phyloP scores from a whole-genome alignment of 768 basidiomycete species.

The Kwoniella newhampshirensis region DNA sequence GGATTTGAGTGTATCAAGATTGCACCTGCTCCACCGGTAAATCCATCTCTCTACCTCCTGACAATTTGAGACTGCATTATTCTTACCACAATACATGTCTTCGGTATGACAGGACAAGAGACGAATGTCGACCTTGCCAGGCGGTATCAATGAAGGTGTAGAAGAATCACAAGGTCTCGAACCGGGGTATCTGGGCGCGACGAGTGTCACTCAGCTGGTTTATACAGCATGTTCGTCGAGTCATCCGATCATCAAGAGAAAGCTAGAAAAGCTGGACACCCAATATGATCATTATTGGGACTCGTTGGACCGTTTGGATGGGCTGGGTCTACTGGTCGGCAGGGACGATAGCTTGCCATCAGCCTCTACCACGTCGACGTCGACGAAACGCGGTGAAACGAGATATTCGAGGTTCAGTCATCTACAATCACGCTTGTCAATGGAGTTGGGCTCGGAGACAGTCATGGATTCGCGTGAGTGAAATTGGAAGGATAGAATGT shows the following conservation, averaged over 20 bases:
- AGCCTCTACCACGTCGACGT: too few relatives aligned
- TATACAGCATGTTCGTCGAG: slow-evolving; percentile 6
- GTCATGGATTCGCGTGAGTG: slow-evolving; percentile 2
- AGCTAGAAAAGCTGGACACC: slow-evolving; percentile 1
- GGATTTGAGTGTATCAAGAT: too few relatives aligned
- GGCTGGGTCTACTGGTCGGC: slow-evolving; percentile 3
- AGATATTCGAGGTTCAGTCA: slow-evolving; percentile 1
- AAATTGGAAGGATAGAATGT: not conserved
- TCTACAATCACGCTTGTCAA: slow-evolving; percentile 2
- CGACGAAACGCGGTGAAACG: not conserved
- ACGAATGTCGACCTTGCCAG: too few relatives aligned
- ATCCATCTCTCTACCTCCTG: too few relatives aligned
- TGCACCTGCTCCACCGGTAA: too few relatives aligned
- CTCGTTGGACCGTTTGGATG: slow-evolving; percentile 1
- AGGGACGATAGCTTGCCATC: not conserved
- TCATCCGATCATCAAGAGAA: slow-evolving; percentile 2
- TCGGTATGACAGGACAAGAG: too few relatives aligned
- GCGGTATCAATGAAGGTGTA: too few relatives aligned
- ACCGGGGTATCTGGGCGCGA: slow-evolving; percentile 17
- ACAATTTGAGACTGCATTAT: too few relatives aligned
- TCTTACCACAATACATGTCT: too few relatives aligned
- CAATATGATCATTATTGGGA: slow-evolving; percentile 12
- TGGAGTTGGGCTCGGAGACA: slow-evolving; percentile 6
- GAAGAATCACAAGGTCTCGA: slow-evolving; percentile 14
- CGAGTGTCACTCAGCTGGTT: slow-evolving; percentile 13